Evolutionary conservation across 495 filamentous ascomycete genomes (phyloP), one percentile per base, ranked within the genome.

Genomic region (Penicillium psychrofluorescens): DNA sequence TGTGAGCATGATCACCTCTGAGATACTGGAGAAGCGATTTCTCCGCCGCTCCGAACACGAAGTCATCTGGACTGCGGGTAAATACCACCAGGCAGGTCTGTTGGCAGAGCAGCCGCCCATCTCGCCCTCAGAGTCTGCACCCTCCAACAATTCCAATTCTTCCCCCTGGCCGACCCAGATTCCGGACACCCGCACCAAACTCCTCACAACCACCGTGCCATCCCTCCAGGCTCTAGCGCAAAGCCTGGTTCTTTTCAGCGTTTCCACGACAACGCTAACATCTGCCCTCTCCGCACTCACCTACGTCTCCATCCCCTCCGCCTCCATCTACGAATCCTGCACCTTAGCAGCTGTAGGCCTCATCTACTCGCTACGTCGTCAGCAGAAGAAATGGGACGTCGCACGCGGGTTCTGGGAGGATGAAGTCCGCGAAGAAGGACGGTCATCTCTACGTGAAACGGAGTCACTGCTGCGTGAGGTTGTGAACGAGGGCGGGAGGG

Each of bases 171-270:
- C 63, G 35, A 56, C 53, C 63, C 80, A 70, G 41, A 71, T 73
- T 43, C 32, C 64, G 11, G 54, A 54, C 7, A 66, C 63, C n/a
- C 73, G 88, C 32, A 61, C 53, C 11, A 56, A 49, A 16, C 76
- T 95, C 13, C 67, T 83, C 13, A 65, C 63, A 3, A 70, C 72
- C 27, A 84, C 83, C 0, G 71, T 95, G 10, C 86, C 89, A 7
- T 75, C 77, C 0, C 68, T 98, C 4, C 90, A 95, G 61, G 76
- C 86, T 1, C 69, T 88, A 6, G 86, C 88, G 12, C 89, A 95
- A 59, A 78, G 76, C 38, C 75, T 94, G 0, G 76, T 94, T 1
- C 59, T 95, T 31, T 78, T 85, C 57, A 83, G 83, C n/a, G 60
- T 88, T 5, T 80, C 79, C 29, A 81, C 83, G 1, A 78, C 81